Percentiles rank a stretch among this genome's conserved stretches.
phyloP scores from a whole-genome alignment of 257 asterid genomes.

The Solanum okadae region DNA sequence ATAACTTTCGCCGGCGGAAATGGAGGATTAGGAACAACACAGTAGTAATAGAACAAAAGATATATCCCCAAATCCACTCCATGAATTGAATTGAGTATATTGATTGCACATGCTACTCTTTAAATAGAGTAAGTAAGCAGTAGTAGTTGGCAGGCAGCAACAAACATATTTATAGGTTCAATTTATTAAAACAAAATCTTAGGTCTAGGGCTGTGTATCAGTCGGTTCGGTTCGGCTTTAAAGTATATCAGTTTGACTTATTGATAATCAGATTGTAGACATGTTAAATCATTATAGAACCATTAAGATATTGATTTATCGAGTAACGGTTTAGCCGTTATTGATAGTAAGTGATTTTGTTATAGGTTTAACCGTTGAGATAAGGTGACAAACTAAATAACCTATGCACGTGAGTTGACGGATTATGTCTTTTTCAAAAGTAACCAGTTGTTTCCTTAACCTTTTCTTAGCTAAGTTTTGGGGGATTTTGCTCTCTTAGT shows the following conservation, averaged over 20 bases:
- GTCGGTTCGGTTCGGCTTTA: rapidly evolving
- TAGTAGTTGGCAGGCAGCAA: not conserved
- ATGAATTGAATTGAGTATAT: not conserved
- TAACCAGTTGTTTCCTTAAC: too few relatives aligned
- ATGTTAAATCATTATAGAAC: too few relatives aligned
- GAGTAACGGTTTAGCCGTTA: not conserved
- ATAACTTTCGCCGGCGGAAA: not conserved
- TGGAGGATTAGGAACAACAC: not conserved
- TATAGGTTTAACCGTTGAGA: too few relatives aligned
- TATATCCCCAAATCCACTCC: not conserved
- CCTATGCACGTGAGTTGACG: not conserved
- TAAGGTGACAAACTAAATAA: not conserved
- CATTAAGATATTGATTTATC: too few relatives aligned
- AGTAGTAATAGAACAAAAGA: not conserved
- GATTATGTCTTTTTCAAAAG: too few relatives aligned
- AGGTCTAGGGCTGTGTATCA: too few relatives aligned
- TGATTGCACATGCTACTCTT: not conserved
- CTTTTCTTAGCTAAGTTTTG: not conserved
- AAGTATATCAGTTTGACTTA: too few relatives aligned
- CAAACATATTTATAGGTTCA: not conserved
- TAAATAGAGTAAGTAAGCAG: not conserved
- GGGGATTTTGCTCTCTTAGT: not conserved
- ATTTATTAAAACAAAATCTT: not conserved
- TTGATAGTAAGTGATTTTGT: not conserved
- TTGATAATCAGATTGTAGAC: not conserved